phyloP scores from a whole-genome alignment of 2,329 filamentous ascomycete genomes.

The Ophiostoma ulmi region DNA sequence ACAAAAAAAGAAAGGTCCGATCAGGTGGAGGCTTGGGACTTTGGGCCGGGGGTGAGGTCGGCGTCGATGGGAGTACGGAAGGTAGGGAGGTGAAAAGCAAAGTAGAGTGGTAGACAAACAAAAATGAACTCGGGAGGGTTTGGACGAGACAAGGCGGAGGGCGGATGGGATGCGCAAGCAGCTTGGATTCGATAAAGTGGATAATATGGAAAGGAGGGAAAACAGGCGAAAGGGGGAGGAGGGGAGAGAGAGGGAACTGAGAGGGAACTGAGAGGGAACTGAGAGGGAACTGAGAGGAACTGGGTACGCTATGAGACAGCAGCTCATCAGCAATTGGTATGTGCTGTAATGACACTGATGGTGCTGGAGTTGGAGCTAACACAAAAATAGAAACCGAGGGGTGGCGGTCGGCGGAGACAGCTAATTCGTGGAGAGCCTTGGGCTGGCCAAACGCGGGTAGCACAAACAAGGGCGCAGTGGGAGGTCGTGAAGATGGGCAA shows the following conservation, averaged over 20 bases:
- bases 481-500: neutral
- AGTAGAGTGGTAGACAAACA: slow-evolving; percentile 11
- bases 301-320: neutral
- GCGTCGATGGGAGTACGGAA: slow-evolving; percentile 8
- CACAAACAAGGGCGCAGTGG: neutral
- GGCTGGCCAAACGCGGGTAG: neutral
- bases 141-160: slow-evolving; percentile 7
- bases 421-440: neutral
- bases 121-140: slow-evolving; percentile 6
- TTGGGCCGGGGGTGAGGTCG: slow-evolving; percentile 1
- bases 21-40: neutral
- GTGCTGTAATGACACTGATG: slow-evolving; percentile 14
- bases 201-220: slow-evolving; percentile 12
- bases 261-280: neutral
- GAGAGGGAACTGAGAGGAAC: slow-evolving; percentile 2
- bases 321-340: neutral
- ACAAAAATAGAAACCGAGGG: slow-evolving; percentile 24
- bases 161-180: slow-evolving; percentile 21
- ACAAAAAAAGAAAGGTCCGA: slow-evolving; percentile 9
- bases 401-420: slow-evolving; percentile 10
- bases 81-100: slow-evolving; percentile 1
- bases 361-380: slow-evolving; percentile 18
- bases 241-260: slow-evolving; percentile 4
- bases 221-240: slow-evolving; percentile 14
- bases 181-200: slow-evolving; percentile 19